These are phyloP conservation scores for Prunella vulgaris DNA, from an alignment of 257 asterid genomes.

Conservation along the genomic window DNA sequence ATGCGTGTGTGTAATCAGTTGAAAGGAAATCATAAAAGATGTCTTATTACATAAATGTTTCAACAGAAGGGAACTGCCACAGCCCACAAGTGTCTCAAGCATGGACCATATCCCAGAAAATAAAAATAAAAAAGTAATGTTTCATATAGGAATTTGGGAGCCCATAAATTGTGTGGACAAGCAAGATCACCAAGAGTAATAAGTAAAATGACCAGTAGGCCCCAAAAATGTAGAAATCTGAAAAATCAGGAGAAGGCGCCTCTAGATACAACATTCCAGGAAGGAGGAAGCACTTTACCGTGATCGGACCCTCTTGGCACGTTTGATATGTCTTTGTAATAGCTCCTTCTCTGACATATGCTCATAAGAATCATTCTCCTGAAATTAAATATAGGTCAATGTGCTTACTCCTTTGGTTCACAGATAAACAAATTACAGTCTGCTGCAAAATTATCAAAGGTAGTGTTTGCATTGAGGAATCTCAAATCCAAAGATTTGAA, in stretches of 20 bases:
- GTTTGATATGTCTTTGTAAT: conserved; percentile 74
- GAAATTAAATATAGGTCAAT: conserved; percentile 28
- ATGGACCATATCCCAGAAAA: not conserved
- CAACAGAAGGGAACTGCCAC: not conserved
- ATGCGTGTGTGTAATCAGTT: too few species aligned
- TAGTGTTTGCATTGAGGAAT: not conserved
- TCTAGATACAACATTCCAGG: not conserved
- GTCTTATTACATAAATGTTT: too few species aligned
- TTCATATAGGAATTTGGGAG: not conserved
- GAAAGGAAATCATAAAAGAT: too few species aligned
- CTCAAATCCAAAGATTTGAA: not conserved
- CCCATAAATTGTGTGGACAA: conserved; percentile 1
- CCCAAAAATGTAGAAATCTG: not conserved
- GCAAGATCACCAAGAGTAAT: not conserved
- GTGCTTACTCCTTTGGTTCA: not conserved
- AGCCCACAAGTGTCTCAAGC: not conserved
- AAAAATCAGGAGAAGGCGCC: not conserved
- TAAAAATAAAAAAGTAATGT: not conserved
- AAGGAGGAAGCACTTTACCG: conserved; percentile 42
- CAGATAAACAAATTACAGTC: not conserved
- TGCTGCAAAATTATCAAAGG: not conserved
- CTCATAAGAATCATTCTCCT: conserved; percentile 65
- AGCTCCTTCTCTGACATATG: conserved; percentile 59
- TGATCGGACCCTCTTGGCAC: conserved; percentile 82
- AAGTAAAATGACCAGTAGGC: not conserved